Evolutionary conservation across 768 basidiomycete species (phyloP).

Genomic region (Agrocybe pediades): DNA sequence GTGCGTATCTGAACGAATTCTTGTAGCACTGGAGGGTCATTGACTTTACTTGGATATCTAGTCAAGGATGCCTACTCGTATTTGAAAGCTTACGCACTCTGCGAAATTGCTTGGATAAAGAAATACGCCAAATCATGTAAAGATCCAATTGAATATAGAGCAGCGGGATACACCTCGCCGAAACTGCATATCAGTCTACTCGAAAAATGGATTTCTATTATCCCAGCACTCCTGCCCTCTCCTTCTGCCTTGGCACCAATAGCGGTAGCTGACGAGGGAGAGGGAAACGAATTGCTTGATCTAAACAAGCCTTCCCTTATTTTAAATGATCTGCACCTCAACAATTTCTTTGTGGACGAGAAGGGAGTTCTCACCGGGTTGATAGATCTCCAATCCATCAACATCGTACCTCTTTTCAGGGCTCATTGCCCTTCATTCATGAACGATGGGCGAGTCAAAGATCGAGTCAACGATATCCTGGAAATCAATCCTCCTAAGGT

Average conservation of each 20-base stretch:
- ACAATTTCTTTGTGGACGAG: background rate
- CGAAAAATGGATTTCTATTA: background rate
- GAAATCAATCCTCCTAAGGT: background rate
- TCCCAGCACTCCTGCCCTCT: background rate
- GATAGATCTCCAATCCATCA: background rate
- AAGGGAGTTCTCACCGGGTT: no score
- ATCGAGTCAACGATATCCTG: no score
- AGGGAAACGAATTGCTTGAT: background rate
- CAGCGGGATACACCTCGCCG: background rate
- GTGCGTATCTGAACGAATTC: background rate
- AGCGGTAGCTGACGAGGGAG: no score
- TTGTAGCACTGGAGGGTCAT: background rate
- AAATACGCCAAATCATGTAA: background rate
- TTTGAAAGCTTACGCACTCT: slow-evolving; percentile 2
- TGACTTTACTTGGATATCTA: background rate
- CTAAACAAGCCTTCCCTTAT: background rate
- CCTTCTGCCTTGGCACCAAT: background rate
- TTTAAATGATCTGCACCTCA: background rate
- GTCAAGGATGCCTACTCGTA: slow-evolving; percentile 4
- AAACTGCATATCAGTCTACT: background rate
- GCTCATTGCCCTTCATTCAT: background rate
- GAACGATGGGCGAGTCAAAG: no score
- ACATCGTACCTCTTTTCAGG: background rate
- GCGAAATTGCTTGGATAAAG: slow-evolving; percentile 11
- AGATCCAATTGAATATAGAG: background rate